Conservation (phyloP, 148 eudicot genomes). For the Salicornia ramosissima region DNA sequence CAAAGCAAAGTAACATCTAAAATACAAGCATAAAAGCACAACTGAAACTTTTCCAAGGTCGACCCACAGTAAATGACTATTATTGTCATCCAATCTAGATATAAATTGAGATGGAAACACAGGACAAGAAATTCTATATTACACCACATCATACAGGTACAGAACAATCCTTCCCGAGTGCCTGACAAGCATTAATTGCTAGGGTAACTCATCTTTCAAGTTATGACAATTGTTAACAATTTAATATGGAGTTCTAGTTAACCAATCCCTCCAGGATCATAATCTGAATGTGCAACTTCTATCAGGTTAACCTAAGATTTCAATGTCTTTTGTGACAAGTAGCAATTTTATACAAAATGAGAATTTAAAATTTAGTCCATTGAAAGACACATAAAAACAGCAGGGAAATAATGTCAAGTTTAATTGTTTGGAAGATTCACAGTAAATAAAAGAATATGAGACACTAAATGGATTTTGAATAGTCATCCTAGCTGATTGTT, state of each 20-base stretch:
- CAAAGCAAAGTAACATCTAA: not conserved
- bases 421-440: not conserved
- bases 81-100: too few species aligned
- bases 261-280: not conserved
- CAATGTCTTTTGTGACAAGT: not conserved
- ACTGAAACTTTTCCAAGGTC: too few species aligned
- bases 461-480: too few species aligned
- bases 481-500: too few species aligned
- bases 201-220: not conserved
- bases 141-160: too few species aligned
- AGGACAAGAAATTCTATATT: too few species aligned
- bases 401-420: not conserved
- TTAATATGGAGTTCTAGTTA: not conserved
- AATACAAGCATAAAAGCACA: not conserved
- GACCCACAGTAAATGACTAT: too few species aligned
- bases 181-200: not conserved
- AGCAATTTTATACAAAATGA: not conserved
- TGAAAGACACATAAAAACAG: not conserved
- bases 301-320: not conserved
- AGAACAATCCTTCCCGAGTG: too few species aligned
- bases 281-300: not conserved
- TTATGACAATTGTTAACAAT: not conserved
- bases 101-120: too few species aligned
- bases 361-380: not conserved
- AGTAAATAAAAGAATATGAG: too few species aligned